These are phyloP conservation scores for Botrytis fragariae DNA, from an alignment of 2,329 filamentous ascomycete genomes.

Conservation along the genomic window DNA sequence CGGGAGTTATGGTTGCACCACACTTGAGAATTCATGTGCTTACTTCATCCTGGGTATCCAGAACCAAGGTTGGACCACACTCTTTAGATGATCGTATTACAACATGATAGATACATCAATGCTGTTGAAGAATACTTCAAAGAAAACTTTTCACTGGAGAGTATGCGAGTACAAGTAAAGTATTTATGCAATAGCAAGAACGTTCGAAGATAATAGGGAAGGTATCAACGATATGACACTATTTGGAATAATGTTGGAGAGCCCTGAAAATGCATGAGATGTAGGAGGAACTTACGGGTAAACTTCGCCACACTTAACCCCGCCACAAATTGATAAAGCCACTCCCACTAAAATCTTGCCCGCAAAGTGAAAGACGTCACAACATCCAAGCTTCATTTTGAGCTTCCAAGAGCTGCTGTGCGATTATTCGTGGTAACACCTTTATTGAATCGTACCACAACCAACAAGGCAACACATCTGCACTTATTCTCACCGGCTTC, in stretches of 20 bases:
- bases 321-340: slow-evolving; percentile 3
- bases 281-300: not conserved
- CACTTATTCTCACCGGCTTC: slow-evolving; percentile 21
- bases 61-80: too few relatives aligned
- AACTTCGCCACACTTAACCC: not conserved
- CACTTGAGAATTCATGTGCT: too few relatives aligned
- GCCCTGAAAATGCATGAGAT: not conserved
- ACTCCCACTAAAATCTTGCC: not conserved
- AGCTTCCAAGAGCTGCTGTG: slow-evolving; percentile 4
- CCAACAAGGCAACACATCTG: not conserved
- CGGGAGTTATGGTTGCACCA: not conserved
- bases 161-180: not conserved
- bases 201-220: too few relatives aligned
- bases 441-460: not conserved
- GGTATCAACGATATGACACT: not conserved
- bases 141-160: not conserved
- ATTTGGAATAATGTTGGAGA: not conserved
- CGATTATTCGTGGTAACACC: slow-evolving; percentile 5
- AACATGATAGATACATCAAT: not conserved
- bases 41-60: too few relatives aligned
- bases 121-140: not conserved
- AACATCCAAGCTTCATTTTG: not conserved
- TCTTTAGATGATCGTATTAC: not conserved
- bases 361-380: slow-evolving; percentile 14
- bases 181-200: too few relatives aligned